Percentiles rank a stretch among this genome's conserved stretches.
phyloP scores from a whole-genome alignment of 2,329 filamentous ascomycete species.

The Tolypocladium album region DNA sequence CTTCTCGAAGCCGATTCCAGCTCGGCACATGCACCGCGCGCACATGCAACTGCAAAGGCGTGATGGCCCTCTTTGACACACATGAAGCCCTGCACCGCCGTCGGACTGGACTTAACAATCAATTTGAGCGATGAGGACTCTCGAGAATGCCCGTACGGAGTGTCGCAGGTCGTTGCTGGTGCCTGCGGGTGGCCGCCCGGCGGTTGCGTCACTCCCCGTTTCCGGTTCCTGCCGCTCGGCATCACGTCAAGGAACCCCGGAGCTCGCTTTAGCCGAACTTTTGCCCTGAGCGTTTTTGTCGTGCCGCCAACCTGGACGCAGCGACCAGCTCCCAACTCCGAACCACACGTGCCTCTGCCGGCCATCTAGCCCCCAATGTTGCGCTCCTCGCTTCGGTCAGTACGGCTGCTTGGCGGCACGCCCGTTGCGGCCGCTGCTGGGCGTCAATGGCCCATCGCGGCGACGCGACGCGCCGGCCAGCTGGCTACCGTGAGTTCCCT shows the following conservation, averaged over 20 bases:
- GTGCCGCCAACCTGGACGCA: slow-evolving; percentile 13
- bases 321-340: slow-evolving; percentile 17
- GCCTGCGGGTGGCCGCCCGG: background rate
- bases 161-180: background rate
- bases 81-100: background rate
- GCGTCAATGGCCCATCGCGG: slow-evolving; percentile 46
- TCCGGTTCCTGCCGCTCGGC: slow-evolving; percentile 22
- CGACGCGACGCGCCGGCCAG: slow-evolving; percentile 20
- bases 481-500: slow-evolving; percentile 19
- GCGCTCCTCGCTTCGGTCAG: slow-evolving; percentile 58
- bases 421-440: slow-evolving; percentile 39
- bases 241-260: background rate
- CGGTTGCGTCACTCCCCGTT: slow-evolving; percentile 24
- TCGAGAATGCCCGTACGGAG: background rate
- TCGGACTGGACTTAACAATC: background rate
- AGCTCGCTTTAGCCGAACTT: slow-evolving; percentile 29
- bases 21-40: background rate
- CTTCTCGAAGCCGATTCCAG: background rate
- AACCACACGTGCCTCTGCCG: slow-evolving; percentile 21
- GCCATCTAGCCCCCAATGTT: slow-evolving; percentile 50
- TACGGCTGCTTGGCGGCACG: slow-evolving; percentile 46
- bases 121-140: background rate
- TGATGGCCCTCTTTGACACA: background rate
- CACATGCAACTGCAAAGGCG: background rate
- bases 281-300: slow-evolving; percentile 33